These are phyloP conservation scores for Vitellaria paradoxa DNA, from an alignment of 179 eudicot species.

Conservation along the genomic window DNA sequence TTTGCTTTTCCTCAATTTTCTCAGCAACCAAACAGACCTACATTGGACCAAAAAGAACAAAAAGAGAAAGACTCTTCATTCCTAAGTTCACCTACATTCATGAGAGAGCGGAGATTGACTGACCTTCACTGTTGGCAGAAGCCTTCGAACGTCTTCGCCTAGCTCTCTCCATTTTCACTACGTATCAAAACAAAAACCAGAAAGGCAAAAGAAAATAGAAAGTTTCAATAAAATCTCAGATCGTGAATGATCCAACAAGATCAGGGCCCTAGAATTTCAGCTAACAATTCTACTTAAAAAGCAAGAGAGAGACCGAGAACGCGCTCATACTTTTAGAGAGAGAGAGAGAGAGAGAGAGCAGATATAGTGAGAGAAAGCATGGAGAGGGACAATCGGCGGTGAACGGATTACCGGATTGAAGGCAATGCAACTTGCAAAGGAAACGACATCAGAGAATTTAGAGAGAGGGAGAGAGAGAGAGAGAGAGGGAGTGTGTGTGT, in stretches of 20 bases:
- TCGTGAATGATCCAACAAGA: conserved; percentile 10
- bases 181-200: conserved; percentile 14
- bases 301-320: not conserved
- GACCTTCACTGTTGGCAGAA: conserved; percentile 27
- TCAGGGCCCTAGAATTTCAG: conserved; percentile 4
- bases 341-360: conserved; percentile 6
- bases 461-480: too few relatives aligned
- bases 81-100: not conserved
- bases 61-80: not conserved
- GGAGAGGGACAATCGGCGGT: not conserved
- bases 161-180: conserved; percentile 40
- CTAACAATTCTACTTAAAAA: not conserved
- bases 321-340: not conserved
- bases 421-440: too few relatives aligned
- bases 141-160: conserved; percentile 25
- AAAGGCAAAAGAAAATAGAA: conserved; percentile 11
- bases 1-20: not conserved
- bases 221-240: conserved; percentile 15
- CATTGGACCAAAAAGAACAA: not conserved
- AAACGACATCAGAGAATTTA: too few relatives aligned
- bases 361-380: conserved; percentile 19
- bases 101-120: conserved; percentile 9
- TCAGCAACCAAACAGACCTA: not conserved
- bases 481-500: too few relatives aligned
- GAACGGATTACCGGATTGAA: not conserved